phyloP scores from a whole-genome alignment of 208 protist genomes.

The Leishmania braziliensis region DNA sequence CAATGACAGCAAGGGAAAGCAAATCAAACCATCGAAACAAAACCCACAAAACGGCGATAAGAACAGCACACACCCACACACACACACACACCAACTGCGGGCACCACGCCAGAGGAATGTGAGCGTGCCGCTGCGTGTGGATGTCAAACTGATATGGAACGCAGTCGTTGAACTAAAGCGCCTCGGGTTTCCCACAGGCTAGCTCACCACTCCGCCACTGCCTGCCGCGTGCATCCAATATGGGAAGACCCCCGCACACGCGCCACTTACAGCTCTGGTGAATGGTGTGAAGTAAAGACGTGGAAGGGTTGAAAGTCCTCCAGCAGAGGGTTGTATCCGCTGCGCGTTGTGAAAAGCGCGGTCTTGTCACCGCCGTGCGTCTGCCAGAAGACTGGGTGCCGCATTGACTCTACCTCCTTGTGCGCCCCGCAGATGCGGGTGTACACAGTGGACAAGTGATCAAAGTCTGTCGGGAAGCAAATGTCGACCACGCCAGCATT shows the following conservation, averaged over 20 bases:
- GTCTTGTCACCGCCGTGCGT: slow-evolving; percentile 84
- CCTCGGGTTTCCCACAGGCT: not conserved
- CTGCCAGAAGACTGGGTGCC: slow-evolving; percentile 83
- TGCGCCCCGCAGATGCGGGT: slow-evolving; percentile 61
- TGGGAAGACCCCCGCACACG: not conserved
- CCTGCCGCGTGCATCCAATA: not conserved
- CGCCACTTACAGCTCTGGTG: slow-evolving; percentile 64
- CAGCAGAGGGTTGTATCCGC: slow-evolving; percentile 85
- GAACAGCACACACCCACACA: not conserved
- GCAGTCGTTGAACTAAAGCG: not conserved
- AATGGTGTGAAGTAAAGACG: slow-evolving; percentile 84
- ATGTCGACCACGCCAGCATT: slow-evolving; percentile 90
- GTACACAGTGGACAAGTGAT: slow-evolving; percentile 71
- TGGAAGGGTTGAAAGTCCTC: slow-evolving; percentile 84
- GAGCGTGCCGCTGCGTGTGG: not conserved
- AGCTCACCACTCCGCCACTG: not conserved
- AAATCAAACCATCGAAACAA: not conserved
- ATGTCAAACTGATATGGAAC: not conserved
- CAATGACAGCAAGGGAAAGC: not conserved
- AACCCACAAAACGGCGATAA: not conserved
- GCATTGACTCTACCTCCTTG: slow-evolving; percentile 70
- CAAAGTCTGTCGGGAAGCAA: slow-evolving; percentile 90
- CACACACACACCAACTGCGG: not conserved
- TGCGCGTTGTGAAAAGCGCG: slow-evolving; percentile 75
- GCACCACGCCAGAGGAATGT: not conserved